A percentile compares a stretch with the other conserved stretches of the same genome.
These are phyloP conservation scores for Alternaria metachromatica DNA, from an alignment of 2,329 filamentous ascomycete species.

Conservation along the genomic window DNA sequence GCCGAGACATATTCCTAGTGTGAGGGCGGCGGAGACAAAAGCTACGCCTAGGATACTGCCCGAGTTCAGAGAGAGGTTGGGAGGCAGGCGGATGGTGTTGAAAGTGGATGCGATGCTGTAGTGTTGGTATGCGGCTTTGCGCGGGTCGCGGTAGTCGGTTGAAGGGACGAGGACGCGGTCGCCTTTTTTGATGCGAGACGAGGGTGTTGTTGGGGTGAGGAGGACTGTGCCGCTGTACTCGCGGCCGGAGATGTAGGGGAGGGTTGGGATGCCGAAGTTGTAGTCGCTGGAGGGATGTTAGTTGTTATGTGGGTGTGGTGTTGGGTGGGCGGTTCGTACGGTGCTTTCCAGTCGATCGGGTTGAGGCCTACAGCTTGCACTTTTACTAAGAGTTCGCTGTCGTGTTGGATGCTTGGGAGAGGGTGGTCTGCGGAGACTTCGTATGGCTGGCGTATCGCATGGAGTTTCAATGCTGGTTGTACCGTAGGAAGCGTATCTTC, in stretches of 20 bases:
- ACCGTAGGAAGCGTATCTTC: constrained; percentile 15
- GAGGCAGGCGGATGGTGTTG: constrained; percentile 69
- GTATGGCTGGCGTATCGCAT: constrained; percentile 60
- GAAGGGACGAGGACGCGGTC: constrained; percentile 66
- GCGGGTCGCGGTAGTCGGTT: constrained; percentile 74
- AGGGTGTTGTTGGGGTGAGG: constrained; percentile 33
- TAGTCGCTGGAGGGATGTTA: constrained; percentile 61
- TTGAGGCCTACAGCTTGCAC: constrained; percentile 72
- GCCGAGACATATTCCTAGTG: constrained; percentile 73
- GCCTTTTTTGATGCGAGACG: constrained; percentile 56
- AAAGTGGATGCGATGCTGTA: constrained; percentile 70
- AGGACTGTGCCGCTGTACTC: constrained; percentile 73
- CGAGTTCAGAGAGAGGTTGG: constrained; percentile 58
- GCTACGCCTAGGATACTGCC: constrained; percentile 73
- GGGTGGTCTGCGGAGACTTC: constrained; percentile 53
- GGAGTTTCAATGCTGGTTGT: constrained; percentile 60
- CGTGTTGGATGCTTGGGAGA: constrained; percentile 54
- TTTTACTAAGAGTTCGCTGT: constrained; percentile 67
- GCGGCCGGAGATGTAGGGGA: constrained; percentile 73
- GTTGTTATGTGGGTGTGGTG: background rate
- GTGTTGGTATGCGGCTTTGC: constrained; percentile 75
- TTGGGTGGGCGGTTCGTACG: constrained; percentile 62
- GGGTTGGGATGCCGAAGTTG: constrained; percentile 70
- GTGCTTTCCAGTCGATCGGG: constrained; percentile 78
- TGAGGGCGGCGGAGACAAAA: constrained; percentile 71